Evolutionary conservation across 2,329 filamentous ascomycete genomes (phyloP), one percentile per base, ranked within the genome.

Genomic region (Colletotrichum phormii): DNA sequence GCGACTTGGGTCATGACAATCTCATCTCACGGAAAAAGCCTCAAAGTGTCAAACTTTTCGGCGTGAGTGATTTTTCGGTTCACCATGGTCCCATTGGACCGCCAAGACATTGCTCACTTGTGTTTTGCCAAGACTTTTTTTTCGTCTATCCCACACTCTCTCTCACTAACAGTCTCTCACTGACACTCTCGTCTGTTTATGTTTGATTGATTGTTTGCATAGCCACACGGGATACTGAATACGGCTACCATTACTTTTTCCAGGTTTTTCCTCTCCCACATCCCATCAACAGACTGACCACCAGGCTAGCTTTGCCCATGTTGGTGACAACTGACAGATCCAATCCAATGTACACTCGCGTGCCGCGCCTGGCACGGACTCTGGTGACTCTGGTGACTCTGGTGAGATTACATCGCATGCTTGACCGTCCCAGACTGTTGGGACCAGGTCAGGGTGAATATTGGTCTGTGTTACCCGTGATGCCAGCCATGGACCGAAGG

Each of bases 81-180:
- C 13, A 65, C 29, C 42, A 70, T 72, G 71, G 31, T 51, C 66
- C 66, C 60, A 70, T 72, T 61, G 55, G 66, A 8, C 71, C 51
- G 71, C 71, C 71, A 72, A 72, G 71, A 72, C 54, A 65, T 33
- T 29, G 53, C 18, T 57, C 66, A 57, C 13, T 64, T 37, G 31
- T 11, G 22, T 3, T 3, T 2, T 62, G 66, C 70, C 70, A 70
- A 72, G 60, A n/a, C 35, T 60, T 61, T 46, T 29, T 61, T 46
- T 53, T 29, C n/a, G 46, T 15, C 37, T 5, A 53, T 29, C 29
- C 2, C 12, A 42, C 37, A 42, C 37, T 42, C 35, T 37, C 12
- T 37, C 7, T 29, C 26, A 29, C 26, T 5, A 29, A 29, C 26
- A 29, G 26, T 29, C 26, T 29, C 3, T 29, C 26, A 29, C 26